These are phyloP conservation scores for Pythium vanterpoolii DNA, from an alignment of 352 stramenopile species.

Conservation along the genomic window DNA sequence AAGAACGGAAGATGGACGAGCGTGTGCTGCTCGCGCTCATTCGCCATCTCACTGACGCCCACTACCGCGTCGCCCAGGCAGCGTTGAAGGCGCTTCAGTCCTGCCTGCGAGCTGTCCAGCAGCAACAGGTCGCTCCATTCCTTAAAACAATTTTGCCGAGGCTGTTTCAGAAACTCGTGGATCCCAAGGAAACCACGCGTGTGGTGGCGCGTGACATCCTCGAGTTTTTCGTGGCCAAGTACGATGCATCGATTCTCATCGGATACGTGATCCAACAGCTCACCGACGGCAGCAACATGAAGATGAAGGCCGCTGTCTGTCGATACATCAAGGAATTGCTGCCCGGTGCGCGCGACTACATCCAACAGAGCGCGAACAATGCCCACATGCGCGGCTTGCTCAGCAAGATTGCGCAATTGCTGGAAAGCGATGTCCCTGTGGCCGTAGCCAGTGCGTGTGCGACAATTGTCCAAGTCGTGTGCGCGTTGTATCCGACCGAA, in stretches of 20 bases:
- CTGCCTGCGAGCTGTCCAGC: constrained; percentile 38
- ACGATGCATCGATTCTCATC: constrained; percentile 49
- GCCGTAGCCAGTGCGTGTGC: constrained; percentile 52
- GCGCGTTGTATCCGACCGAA: constrained; percentile 45
- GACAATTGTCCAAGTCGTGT: constrained; percentile 49
- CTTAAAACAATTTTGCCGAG: constrained; percentile 58
- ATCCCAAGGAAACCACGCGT: constrained; percentile 67
- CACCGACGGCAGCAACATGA: constrained; percentile 76
- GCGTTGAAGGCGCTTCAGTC: constrained; percentile 58
- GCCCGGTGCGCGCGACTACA: constrained; percentile 46
- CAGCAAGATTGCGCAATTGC: constrained; percentile 60
- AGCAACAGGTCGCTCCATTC: constrained; percentile 41
- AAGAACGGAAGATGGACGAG: constrained; percentile 49
- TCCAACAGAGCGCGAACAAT: constrained; percentile 58
- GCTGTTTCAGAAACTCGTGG: constrained; percentile 74
- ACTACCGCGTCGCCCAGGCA: constrained; percentile 73
- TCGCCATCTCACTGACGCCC: constrained; percentile 61
- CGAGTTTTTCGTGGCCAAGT: constrained; percentile 43
- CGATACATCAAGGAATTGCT: constrained; percentile 62
- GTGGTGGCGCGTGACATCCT: constrained; percentile 54
- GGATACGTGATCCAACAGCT: constrained; percentile 54
- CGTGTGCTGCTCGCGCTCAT: constrained; percentile 50
- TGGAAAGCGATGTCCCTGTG: constrained; percentile 61
- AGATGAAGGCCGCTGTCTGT: constrained; percentile 67
- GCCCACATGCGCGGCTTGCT: constrained; percentile 69